These are phyloP conservation scores for Thuja plicata DNA, from an alignment of 83 land plant species.

Conservation along the genomic window DNA sequence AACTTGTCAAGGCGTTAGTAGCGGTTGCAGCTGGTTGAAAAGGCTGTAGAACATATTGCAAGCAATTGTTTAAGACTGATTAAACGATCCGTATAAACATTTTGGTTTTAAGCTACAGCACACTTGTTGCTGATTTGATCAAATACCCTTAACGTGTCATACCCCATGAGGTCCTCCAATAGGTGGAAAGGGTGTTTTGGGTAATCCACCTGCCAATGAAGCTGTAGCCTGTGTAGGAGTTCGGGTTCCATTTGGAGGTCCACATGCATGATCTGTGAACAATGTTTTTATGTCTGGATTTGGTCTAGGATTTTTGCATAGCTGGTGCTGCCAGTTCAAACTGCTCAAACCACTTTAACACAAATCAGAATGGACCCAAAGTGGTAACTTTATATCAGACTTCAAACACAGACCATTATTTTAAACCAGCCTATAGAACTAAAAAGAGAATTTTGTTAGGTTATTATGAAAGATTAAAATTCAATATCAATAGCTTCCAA, in stretches of 20 bases:
- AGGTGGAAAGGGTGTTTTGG: conserved; percentile 67
- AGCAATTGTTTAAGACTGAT: background rate
- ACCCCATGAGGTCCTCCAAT: conserved; percentile 67
- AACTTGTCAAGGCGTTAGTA: conserved; percentile 71
- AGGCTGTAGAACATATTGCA: conserved; percentile 41
- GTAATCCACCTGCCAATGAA: conserved; percentile 65
- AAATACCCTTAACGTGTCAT: conserved; percentile 15
- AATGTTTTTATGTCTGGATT: conserved; percentile 91
- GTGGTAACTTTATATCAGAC: background rate
- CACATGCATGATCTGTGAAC: conserved; percentile 80
- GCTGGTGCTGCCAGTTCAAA: conserved; percentile 95
- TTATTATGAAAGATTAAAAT: background rate
- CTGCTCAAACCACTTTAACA: conserved; percentile 34
- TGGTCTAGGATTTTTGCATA: conserved; percentile 88
- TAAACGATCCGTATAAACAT: background rate
- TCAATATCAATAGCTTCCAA: background rate
- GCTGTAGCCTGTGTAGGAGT: conserved; percentile 55
- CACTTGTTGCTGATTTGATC: background rate
- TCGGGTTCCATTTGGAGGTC: conserved; percentile 68
- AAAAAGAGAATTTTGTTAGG: background rate
- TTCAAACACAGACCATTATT: background rate
- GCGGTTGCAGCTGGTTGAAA: conserved; percentile 70
- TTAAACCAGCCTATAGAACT: background rate
- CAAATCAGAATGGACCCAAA: background rate
- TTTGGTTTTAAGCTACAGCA: background rate